These are phyloP conservation scores for Posidonia oceanica DNA, from an alignment of 116 monocot genomes.

Conservation along the genomic window DNA sequence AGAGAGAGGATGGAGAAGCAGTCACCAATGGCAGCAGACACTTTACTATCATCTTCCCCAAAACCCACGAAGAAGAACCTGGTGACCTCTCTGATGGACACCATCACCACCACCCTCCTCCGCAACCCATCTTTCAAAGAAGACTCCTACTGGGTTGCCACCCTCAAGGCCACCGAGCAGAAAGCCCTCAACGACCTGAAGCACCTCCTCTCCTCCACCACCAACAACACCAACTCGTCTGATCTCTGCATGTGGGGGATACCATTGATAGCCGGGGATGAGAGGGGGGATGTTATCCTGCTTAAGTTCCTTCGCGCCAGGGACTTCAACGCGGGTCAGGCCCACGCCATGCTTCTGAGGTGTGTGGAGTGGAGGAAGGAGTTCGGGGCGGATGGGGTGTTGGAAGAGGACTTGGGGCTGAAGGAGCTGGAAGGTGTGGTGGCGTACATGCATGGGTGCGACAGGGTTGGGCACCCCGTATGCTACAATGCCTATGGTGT, in stretches of 20 bases:
- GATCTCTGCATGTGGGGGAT: slow-evolving; percentile 50
- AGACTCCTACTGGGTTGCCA: slow-evolving; percentile 48
- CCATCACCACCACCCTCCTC: slow-evolving; percentile 35
- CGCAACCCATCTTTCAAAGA: slow-evolving; percentile 67
- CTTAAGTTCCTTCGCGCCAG: slow-evolving; percentile 73
- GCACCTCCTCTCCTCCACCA: slow-evolving; percentile 22
- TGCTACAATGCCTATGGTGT: slow-evolving; percentile 52
- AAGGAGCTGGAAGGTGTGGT: slow-evolving; percentile 26
- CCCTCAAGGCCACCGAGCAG: slow-evolving; percentile 46
- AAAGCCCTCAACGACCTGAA: slow-evolving; percentile 52
- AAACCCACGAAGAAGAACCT: slow-evolving; percentile 36
- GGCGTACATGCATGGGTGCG: slow-evolving; percentile 36
- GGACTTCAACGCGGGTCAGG: slow-evolving; percentile 39
- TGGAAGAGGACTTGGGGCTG: slow-evolving; percentile 25
- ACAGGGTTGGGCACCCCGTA: slow-evolving; percentile 52
- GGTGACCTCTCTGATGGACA: slow-evolving; percentile 45
- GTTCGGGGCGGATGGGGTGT: slow-evolving; percentile 20
- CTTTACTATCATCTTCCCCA: background rate
- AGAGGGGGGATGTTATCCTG: slow-evolving; percentile 45
- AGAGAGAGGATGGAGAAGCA: too few species aligned
- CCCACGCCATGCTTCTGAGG: slow-evolving; percentile 54
- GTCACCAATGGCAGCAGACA: too few species aligned
- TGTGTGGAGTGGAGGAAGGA: slow-evolving; percentile 55
- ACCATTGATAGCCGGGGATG: slow-evolving; percentile 43
- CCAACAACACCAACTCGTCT: slow-evolving; percentile 9